Evolutionary conservation across 139 green algal species (phyloP).

Genomic region (Zygnema circumcarinatum): DNA sequence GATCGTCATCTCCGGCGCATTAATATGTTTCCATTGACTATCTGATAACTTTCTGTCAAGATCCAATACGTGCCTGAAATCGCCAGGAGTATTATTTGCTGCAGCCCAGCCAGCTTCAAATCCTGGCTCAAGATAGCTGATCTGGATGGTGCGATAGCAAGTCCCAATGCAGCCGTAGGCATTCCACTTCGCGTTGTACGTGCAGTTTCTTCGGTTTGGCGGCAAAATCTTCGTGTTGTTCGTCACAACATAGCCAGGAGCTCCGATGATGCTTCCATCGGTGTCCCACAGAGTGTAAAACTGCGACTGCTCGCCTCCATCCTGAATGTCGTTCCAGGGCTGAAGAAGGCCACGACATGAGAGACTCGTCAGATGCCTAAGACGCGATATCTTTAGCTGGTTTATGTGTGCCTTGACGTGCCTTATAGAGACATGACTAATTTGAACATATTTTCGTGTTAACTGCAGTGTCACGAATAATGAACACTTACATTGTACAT

Average conservation of each 20-base stretch:
- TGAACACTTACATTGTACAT: too few species aligned
- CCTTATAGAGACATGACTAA: too few species aligned
- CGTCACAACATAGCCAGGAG: background rate
- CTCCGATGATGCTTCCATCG: constrained; percentile 20
- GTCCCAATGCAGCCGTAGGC: constrained; percentile 3
- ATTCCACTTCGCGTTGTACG: constrained; percentile 16
- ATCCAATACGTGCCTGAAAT: background rate
- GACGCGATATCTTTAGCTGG: too few species aligned
- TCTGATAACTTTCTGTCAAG: too few species aligned
- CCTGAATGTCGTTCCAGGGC: background rate
- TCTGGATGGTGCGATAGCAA: constrained; percentile 21
- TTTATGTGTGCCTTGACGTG: too few species aligned
- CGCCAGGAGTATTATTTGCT: background rate
- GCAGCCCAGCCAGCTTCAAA: background rate
- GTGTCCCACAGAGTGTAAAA: constrained; percentile 37
- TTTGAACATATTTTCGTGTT: too few species aligned
- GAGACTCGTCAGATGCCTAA: too few species aligned
- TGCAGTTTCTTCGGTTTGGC: background rate
- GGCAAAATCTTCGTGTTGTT: constrained; percentile 26
- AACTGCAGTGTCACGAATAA: too few species aligned
- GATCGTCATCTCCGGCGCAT: too few species aligned
- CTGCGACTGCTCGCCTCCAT: background rate
- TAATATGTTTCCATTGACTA: too few species aligned
- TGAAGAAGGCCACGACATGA: too few species aligned
- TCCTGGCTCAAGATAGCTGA: constrained; percentile 37